These are phyloP conservation scores for Neurospora sp. DNA, from an alignment of 2,329 filamentous ascomycete genomes.

Conservation along the genomic window DNA sequence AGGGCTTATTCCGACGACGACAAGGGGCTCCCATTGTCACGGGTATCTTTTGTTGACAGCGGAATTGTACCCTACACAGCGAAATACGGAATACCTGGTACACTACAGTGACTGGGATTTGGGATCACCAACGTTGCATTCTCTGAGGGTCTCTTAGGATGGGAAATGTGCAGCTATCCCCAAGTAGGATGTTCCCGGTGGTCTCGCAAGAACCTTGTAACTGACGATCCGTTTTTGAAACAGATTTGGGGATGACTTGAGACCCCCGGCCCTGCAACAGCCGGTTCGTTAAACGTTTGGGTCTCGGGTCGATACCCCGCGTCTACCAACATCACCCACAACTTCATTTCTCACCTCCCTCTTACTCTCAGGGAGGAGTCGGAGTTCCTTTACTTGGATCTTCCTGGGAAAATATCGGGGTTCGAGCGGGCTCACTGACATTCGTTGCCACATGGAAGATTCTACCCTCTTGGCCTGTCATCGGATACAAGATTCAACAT, in stretches of 20 bases:
- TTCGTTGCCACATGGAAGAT: background rate
- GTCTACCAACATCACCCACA: background rate
- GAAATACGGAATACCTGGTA: background rate
- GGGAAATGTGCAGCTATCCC: background rate
- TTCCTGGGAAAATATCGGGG: background rate
- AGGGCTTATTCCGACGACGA: background rate
- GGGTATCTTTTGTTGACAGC: background rate
- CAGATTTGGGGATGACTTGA: background rate
- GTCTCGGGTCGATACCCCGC: background rate
- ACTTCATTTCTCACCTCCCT: background rate
- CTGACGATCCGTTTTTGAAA: background rate
- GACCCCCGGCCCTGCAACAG: background rate
- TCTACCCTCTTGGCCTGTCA: background rate
- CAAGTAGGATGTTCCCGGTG: background rate
- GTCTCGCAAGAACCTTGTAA: background rate
- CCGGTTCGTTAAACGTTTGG: background rate
- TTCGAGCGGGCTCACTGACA: background rate
- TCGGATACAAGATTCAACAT: background rate
- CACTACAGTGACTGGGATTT: background rate
- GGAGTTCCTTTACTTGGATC: background rate
- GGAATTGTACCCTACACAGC: background rate
- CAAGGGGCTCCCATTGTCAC: background rate
- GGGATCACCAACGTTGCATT: background rate
- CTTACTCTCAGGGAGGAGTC: background rate
- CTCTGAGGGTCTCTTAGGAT: background rate